Evolutionary conservation across 2,329 filamentous ascomycete genomes (phyloP), one percentile per base, ranked within the genome.

Genomic region (Fusarium drepaniforme): DNA sequence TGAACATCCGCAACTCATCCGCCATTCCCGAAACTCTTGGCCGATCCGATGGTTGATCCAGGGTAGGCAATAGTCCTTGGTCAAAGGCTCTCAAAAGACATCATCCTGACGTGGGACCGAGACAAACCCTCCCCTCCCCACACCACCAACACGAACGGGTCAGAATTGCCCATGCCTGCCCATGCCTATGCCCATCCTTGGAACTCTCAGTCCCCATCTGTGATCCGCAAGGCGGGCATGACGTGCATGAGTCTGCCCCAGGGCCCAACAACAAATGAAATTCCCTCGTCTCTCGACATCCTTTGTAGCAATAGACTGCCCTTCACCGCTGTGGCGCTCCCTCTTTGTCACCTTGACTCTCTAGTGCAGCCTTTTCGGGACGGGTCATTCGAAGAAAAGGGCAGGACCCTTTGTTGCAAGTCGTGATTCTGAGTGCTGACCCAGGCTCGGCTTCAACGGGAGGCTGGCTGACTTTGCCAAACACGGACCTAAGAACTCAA

Each of bases 171-270:
- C 57, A 23, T 59, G 42, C n/a, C 42, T 59, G 42, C n/a, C 42
- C 37, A 42, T 42, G 28, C 28, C 28, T 30, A 35, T 13, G 35
- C 35, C 35, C 37, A 44, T 42, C 64, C 25, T 57, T 60, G 51
- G 51, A 33, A 66, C 68, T 56, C 57, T 56, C 35, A 42, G 60
- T 69, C 72, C 40, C 53, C 38, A 30, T 74, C 30, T 60, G 35
- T 59, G 72, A 60, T 75, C 69, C 73, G 73, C 73, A 75, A 71
- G 70, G 73, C 73, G 70, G 73, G 64, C 73, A 75, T 75, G 73
- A 71, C 74, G 73, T 75, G 73, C 73, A 75, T 75, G 66, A 75
- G 66, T 57, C 56, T 67, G 68, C 66, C 70, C 60, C 60, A 63
- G 70, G 66, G 16, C 63, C 73, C 66, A 73, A 73, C 35, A 73